Conservation (phyloP, 73 alveolate genomes). For the Tetrahymena borealis region DNA sequence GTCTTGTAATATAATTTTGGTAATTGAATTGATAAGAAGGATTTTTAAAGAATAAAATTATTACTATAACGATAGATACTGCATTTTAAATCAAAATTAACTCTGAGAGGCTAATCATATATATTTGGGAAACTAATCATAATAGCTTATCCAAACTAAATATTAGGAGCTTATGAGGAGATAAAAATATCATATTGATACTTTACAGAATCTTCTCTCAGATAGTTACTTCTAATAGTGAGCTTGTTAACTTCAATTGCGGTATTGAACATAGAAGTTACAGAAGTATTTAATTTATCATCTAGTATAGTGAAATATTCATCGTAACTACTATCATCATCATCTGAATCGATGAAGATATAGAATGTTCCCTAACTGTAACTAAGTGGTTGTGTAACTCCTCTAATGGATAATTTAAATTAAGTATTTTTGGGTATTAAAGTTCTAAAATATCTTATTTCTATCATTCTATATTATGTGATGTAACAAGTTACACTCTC, state of each 20-base stretch:
- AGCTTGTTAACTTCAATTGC: background rate
- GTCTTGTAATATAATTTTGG: background rate
- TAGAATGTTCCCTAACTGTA: background rate
- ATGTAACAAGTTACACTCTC: background rate
- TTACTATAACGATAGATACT: background rate
- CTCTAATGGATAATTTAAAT: background rate
- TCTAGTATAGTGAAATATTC: background rate
- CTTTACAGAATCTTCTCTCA: background rate
- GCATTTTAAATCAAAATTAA: background rate
- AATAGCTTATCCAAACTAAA: background rate
- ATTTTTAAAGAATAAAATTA: background rate
- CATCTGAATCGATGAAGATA: background rate
- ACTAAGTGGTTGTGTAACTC: background rate
- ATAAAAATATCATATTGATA: background rate
- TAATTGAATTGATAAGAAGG: background rate
- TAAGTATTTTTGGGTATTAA: background rate
- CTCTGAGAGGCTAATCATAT: background rate
- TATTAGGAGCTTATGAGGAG: background rate
- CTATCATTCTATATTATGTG: background rate
- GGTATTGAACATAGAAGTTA: background rate
- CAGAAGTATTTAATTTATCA: background rate
- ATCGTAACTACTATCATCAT: background rate
- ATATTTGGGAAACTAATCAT: background rate
- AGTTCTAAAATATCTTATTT: background rate
- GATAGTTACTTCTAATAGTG: background rate